phyloP scores from a whole-genome alignment of 768 basidiomycete species.

The Tulasnella sp. region DNA sequence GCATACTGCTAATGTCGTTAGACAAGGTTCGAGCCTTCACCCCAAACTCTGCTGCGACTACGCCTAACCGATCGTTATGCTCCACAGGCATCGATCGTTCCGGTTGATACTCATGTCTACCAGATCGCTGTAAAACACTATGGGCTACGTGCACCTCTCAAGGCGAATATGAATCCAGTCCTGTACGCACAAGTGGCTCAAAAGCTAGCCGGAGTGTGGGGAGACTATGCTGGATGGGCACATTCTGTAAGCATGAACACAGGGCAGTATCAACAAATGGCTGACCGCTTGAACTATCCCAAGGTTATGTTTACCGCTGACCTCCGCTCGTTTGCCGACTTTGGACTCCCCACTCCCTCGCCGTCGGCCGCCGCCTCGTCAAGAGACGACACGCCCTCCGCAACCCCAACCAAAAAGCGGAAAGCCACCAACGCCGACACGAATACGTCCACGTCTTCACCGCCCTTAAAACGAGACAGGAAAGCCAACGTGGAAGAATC shows the following conservation, averaged over 20 bases:
- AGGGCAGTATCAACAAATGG: background rate
- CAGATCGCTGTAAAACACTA: slow-evolving; percentile 82
- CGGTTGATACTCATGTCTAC: slow-evolving; percentile 92
- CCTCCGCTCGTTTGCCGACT: slow-evolving; percentile 55
- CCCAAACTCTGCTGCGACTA: slow-evolving; percentile 12
- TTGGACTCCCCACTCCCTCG: slow-evolving; percentile 39
- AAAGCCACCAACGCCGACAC: background rate
- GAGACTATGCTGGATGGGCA: slow-evolving; percentile 82
- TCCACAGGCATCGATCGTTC: slow-evolving; percentile 47
- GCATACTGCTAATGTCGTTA: slow-evolving; percentile 83
- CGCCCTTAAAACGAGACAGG: background rate
- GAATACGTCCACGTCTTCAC: background rate
- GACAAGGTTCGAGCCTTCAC: slow-evolving; percentile 58
- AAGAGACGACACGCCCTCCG: background rate
- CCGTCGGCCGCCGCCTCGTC: background rate
- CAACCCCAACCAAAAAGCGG: background rate
- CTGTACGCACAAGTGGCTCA: slow-evolving; percentile 64
- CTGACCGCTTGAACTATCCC: background rate
- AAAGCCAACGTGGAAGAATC: background rate
- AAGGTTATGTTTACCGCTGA: slow-evolving; percentile 73
- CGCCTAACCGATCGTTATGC: background rate
- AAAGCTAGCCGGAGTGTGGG: slow-evolving; percentile 63
- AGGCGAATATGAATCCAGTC: slow-evolving; percentile 54
- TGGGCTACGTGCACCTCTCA: slow-evolving; percentile 41
- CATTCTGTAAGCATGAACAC: slow-evolving; percentile 52